Conservation (phyloP, 495 filamentous ascomycete species). For the Penicillium samsonianum region DNA sequence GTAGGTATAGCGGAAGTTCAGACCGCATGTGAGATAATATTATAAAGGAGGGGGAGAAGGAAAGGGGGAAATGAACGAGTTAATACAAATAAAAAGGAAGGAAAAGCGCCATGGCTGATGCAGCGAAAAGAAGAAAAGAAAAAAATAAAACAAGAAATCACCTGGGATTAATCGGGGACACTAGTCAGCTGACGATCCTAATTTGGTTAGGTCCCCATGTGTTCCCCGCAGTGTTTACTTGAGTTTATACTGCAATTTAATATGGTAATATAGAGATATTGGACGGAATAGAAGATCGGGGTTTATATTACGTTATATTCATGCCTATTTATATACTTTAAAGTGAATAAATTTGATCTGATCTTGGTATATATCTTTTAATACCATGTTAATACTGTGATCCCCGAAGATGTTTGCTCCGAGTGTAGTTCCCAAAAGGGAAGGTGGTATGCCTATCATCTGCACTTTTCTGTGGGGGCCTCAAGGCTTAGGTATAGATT, state of each 20-base stretch:
- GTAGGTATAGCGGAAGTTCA: slow-evolving; percentile 16
- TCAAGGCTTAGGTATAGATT: not conserved
- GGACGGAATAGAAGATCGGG: not conserved
- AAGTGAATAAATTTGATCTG: not conserved
- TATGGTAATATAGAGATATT: not conserved
- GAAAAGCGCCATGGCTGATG: slow-evolving; percentile 10
- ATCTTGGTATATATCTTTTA: not conserved
- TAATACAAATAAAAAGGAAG: slow-evolving; percentile 6
- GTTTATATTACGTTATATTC: not conserved
- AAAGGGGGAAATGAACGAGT: slow-evolving; percentile 6
- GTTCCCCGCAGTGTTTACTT: slow-evolving; percentile 15
- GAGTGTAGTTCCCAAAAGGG: slow-evolving; percentile 1
- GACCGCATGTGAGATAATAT: slow-evolving; percentile 5
- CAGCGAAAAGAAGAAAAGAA: not conserved
- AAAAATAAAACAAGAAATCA: not conserved
- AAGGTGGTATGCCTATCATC: slow-evolving; percentile 2
- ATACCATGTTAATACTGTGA: not conserved
- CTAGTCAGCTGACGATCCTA: slow-evolving; percentile 11
- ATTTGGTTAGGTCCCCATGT: slow-evolving; percentile 11
- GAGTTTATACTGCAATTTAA: slow-evolving; percentile 5
- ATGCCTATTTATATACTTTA: not conserved
- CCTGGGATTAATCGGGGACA: not conserved
- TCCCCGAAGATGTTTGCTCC: not conserved
- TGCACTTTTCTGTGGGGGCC: slow-evolving; percentile 6
- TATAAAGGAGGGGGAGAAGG: not conserved